A percentile compares a stretch with the other conserved stretches of the same genome.
These are phyloP conservation scores for Aspergillus ruber DNA, from an alignment of 2,329 filamentous ascomycete genomes.

Conservation along the genomic window DNA sequence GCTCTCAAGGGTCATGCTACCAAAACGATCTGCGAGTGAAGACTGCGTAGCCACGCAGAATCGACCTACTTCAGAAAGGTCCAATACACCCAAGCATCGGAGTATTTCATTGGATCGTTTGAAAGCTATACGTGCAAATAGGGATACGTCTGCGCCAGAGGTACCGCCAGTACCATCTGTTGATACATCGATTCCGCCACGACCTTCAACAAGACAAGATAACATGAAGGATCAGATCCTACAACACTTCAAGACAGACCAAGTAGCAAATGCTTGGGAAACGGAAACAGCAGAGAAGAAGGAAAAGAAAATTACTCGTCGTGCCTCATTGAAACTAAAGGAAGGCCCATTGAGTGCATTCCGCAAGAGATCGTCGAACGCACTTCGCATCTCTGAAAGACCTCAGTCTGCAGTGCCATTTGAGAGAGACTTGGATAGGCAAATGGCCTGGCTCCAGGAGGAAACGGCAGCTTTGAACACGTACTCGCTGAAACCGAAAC, in stretches of 20 bases:
- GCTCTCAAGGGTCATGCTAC: conserved; percentile 17
- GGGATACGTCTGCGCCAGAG: conserved; percentile 10
- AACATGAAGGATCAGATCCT: conserved; percentile 27
- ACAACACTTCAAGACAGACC: conserved; percentile 28
- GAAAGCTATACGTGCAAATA: conserved; percentile 13
- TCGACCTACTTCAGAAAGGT: conserved; percentile 23
- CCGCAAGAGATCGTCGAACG: conserved; percentile 19
- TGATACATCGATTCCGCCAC: conserved; percentile 4
- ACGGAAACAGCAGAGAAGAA: conserved; percentile 12
- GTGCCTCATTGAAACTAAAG: conserved; percentile 12
- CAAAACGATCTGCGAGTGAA: conserved; percentile 14
- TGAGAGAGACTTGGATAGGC: conserved; percentile 11
- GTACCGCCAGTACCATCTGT: conserved; percentile 5
- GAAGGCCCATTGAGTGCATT: conserved; percentile 27
- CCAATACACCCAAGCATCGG: conserved; percentile 16
- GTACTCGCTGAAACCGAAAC: conserved; percentile 24
- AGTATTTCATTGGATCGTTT: conserved; percentile 23
- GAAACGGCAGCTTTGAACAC: conserved; percentile 20
- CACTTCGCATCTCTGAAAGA: conserved; percentile 5
- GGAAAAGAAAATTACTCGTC: conserved; percentile 10
- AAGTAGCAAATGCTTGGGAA: conserved; percentile 28
- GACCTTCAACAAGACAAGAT: conserved; percentile 13
- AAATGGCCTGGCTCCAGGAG: conserved; percentile 28
- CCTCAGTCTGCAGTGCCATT: conserved; percentile 5
- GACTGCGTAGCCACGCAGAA: conserved; percentile 5